Conservation (phyloP, 1,139 yeast species). For the Geotrichum histeridarum region DNA sequence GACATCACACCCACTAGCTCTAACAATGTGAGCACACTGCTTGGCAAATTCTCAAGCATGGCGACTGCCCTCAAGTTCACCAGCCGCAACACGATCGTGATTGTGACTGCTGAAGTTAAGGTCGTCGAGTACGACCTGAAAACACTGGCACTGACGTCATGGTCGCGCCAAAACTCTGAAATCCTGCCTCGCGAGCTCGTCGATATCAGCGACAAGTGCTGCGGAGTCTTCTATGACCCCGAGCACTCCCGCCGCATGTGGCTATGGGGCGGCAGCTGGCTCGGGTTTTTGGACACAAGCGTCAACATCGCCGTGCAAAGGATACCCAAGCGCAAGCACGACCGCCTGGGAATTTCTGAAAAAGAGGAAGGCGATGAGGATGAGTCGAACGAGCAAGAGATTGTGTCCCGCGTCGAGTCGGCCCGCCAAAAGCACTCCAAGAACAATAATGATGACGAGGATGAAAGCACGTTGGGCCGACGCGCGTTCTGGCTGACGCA, state of each 20-base stretch:
- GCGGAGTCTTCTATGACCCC: constrained; percentile 56
- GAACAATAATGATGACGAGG: constrained; percentile 26
- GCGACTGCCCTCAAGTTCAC: constrained; percentile 65
- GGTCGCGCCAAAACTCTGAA: constrained; percentile 79
- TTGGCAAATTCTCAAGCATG: constrained; percentile 49
- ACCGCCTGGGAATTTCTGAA: constrained; percentile 50
- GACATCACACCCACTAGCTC: constrained; percentile 25
- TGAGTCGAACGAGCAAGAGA: constrained; percentile 4
- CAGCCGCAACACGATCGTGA: constrained; percentile 48
- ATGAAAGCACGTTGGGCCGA: constrained; percentile 29
- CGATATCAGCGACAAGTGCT: constrained; percentile 60
- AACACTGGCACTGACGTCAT: constrained; percentile 48
- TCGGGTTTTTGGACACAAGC: constrained; percentile 67
- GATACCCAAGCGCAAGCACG: constrained; percentile 45
- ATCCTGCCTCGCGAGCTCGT: constrained; percentile 63
- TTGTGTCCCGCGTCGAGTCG: constrained; percentile 12
- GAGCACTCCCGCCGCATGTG: constrained; percentile 49
- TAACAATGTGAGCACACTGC: constrained; percentile 27
- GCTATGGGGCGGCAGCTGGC: constrained; percentile 88
- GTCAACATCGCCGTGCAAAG: constrained; percentile 50
- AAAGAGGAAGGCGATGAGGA: constrained; percentile 21
- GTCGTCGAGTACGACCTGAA: constrained; percentile 59
- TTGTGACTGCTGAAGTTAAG: constrained; percentile 69
- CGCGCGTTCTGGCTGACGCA: constrained; percentile 67
- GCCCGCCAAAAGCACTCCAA: constrained; percentile 9